Percentiles rank a stretch among this genome's conserved stretches.
These are phyloP conservation scores for Curvularia lunata DNA, from an alignment of 2,329 filamentous ascomycete genomes.

Conservation along the genomic window DNA sequence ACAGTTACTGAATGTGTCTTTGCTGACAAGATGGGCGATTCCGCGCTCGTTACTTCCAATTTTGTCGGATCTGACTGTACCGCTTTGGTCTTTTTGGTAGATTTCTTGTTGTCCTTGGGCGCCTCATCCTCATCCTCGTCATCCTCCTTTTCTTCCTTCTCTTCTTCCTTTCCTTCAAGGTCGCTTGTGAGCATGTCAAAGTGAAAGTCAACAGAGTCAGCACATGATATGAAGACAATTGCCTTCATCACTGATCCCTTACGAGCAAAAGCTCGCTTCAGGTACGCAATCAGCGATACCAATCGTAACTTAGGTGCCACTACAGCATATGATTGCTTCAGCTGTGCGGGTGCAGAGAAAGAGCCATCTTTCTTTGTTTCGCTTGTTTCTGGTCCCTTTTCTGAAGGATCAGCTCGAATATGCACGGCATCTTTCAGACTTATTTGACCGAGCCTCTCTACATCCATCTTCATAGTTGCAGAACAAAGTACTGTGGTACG, in stretches of 20 bases:
- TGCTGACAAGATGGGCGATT: conserved; percentile 74
- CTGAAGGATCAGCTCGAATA: conserved; percentile 71
- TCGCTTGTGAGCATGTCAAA: conserved; percentile 75
- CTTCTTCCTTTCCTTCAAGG: conserved; percentile 39
- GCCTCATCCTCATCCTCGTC: conserved; percentile 22
- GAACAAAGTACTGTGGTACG: conserved; percentile 91
- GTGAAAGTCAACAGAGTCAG: conserved; percentile 96
- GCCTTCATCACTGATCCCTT: conserved; percentile 94
- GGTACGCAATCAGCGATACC: conserved; percentile 81
- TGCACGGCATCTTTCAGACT: conserved; percentile 92
- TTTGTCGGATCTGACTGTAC: conserved; percentile 51
- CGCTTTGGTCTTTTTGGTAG: conserved; percentile 49
- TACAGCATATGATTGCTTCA: conserved; percentile 90
- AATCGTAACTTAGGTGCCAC: conserved; percentile 88
- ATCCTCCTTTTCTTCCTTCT: conserved; percentile 30
- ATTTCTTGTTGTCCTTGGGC: conserved; percentile 22
- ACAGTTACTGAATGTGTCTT: conserved; percentile 78
- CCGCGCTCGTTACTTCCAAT: conserved; percentile 65
- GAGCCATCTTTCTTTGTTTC: conserved; percentile 56
- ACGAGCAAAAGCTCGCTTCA: conserved; percentile 86
- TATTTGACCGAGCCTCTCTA: conserved; percentile 91
- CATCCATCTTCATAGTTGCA: conserved; percentile 97
- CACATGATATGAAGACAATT: conserved; percentile 95
- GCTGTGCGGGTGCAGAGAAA: conserved; percentile 86
- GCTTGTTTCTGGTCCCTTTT: conserved; percentile 58